Evolutionary conservation across 2,329 filamentous ascomycete species (phyloP).

Genomic region (Fusarium sp.): DNA sequence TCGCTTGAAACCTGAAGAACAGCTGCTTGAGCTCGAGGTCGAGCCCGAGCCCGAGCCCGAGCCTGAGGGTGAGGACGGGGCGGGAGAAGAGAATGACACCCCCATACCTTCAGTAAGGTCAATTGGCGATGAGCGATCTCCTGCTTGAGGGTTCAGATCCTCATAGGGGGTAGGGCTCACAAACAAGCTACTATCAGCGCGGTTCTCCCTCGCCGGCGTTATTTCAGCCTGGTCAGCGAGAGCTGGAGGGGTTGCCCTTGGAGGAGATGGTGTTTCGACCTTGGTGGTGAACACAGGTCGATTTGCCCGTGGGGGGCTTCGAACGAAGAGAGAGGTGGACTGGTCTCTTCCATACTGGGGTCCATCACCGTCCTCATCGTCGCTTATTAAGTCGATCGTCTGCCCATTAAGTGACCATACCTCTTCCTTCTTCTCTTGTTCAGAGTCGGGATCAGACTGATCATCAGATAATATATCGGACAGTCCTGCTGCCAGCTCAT

Average conservation of each 20-base stretch:
- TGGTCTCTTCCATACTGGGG: background rate
- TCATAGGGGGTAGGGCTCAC: constrained; percentile 16
- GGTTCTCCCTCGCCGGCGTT: background rate
- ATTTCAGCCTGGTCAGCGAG: background rate
- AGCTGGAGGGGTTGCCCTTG: background rate
- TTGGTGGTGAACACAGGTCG: constrained; percentile 7
- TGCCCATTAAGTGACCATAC: background rate
- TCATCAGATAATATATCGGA: background rate
- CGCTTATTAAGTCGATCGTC: constrained; percentile 5
- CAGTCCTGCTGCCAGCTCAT: background rate
- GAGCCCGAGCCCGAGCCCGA: background rate
- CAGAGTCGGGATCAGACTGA: background rate
- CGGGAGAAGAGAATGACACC: background rate
- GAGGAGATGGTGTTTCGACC: constrained; percentile 1
- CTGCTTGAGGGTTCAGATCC: background rate
- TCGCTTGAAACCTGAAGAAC: constrained; percentile 1
- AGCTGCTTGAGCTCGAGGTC: background rate
- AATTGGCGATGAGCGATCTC: background rate
- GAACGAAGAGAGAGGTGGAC: constrained; percentile 18
- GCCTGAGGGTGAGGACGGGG: background rate
- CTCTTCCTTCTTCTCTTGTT: background rate
- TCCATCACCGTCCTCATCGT: background rate
- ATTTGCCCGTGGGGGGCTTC: background rate
- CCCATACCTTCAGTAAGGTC: background rate
- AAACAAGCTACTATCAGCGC: constrained; percentile 35